Evolutionary conservation across 805 yeast species (phyloP).

Genomic region (Candida coquimbonensis): DNA sequence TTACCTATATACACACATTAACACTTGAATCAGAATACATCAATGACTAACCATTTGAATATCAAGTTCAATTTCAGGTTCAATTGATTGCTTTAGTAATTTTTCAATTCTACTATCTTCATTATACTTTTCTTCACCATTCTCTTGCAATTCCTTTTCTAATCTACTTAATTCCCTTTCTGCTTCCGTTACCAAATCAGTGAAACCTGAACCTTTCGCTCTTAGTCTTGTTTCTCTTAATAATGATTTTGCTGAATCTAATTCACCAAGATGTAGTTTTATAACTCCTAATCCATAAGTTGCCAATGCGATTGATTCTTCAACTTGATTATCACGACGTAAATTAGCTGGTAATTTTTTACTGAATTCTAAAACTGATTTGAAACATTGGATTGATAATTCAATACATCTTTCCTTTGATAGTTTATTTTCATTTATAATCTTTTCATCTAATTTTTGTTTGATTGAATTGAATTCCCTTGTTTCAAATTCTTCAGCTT

Average conservation of each 20-base stretch:
- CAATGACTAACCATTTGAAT: slow-evolving; percentile 11
- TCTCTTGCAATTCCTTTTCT: slow-evolving; percentile 20
- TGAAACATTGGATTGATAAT: slow-evolving; percentile 34
- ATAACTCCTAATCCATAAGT: slow-evolving; percentile 84
- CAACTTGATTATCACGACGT: slow-evolving; percentile 35
- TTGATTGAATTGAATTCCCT: slow-evolving; percentile 31
- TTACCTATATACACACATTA: neutral
- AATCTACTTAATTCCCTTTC: slow-evolving; percentile 60
- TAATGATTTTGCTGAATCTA: slow-evolving; percentile 49
- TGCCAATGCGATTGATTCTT: slow-evolving; percentile 71
- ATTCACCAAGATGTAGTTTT: slow-evolving; percentile 50
- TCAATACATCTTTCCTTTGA: slow-evolving; percentile 25
- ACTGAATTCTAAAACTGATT: slow-evolving; percentile 35
- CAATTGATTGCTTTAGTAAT: slow-evolving; percentile 5
- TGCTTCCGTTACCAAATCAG: slow-evolving; percentile 54
- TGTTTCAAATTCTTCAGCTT: slow-evolving; percentile 56
- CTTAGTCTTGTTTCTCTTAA: slow-evolving; percentile 64
- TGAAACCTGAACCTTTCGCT: slow-evolving; percentile 60
- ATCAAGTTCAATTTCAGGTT: slow-evolving; percentile 16
- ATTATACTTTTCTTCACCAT: neutral
- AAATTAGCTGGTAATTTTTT: slow-evolving; percentile 31
- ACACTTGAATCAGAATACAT: neutral
- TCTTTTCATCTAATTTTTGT: slow-evolving; percentile 17
- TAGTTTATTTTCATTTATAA: slow-evolving; percentile 14
- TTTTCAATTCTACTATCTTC: slow-evolving; percentile 14